Base-by-base conservation (phyloP, 2,329 filamentous ascomycete genomes). In the Alternaria hordeiaustralica region DNA sequence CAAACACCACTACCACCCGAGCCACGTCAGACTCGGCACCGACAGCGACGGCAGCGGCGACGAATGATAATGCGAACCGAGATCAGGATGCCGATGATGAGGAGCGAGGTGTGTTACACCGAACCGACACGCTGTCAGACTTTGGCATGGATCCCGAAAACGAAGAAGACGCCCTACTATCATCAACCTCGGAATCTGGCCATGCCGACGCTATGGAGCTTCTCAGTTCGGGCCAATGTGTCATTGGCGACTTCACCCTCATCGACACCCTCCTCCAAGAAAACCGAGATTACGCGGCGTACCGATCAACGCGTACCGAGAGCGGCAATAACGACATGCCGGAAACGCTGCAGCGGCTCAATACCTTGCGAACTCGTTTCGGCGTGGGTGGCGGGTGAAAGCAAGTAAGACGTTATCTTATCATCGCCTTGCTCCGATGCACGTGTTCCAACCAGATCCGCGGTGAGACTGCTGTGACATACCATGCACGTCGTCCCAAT, bases 1-100 rank as follows among this genome's bases (percentile, higher is more conserved):
- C 61, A 26, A 58, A n/a, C 28, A 55, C 62, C 25, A 53, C 49
- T 36, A 56, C 43, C 15, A 45, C 47, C 41, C 23, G 25, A 55
- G 61, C 68, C 43, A 61, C 67, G 43, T 60, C 66, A 55, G 68
- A 63, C 8, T 15, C 63, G 36, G 53, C 51, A 41, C 44, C 44
- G 43, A 58, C 66, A 23, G 63, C 55, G 10, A 46, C 65, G 13
- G 55, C 65, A 47, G 30, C 63, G 25, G 33, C 49, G 41, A 55
- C 57, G 12, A 61, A 25, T 15, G 62, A 67, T 15, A 68, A 65
- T 25, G 61, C 71, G 33, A 66, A 68, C 57, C 73, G 75, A 43
- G 70, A 73, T 13, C 88, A 89, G 71, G 86, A 88, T 69, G 81
- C 86, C 60, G 87, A 90, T 66, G 80, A 84, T 6, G 88, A 90